These are phyloP conservation scores for Ceratocystis destructans DNA, from an alignment of 2,329 filamentous ascomycete species.

Conservation along the genomic window DNA sequence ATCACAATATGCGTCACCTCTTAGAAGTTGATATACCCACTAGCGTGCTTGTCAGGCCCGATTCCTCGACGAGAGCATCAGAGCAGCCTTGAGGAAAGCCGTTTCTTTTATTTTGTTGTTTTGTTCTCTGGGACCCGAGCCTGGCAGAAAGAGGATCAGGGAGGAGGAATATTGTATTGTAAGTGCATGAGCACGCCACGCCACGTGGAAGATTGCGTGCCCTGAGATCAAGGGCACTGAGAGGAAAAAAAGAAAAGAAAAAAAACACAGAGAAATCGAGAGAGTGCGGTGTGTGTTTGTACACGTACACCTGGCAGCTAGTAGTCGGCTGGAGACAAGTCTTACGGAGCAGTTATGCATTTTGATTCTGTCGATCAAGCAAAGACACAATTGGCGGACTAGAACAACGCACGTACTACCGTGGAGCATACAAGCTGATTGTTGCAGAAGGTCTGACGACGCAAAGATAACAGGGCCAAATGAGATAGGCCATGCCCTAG, in stretches of 20 bases:
- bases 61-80: constrained; percentile 11
- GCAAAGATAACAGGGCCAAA: no score
- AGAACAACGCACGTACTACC: no score
- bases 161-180: background rate
- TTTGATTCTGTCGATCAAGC: no score
- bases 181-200: background rate
- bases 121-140: background rate
- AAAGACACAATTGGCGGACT: no score
- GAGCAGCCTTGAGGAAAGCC: background rate
- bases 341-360: no score
- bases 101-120: background rate
- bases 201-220: background rate
- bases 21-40: constrained; percentile 7
- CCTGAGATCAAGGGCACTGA: background rate
- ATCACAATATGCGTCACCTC: background rate
- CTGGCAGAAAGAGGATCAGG: background rate
- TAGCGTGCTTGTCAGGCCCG: constrained; percentile 15
- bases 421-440: no score
- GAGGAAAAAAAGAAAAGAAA: no score
- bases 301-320: no score
- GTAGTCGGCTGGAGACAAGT: no score
- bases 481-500: no score
- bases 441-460: no score
- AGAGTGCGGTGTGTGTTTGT: no score
- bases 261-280: background rate